Evolutionary conservation across 192 early-diverging fungal species (phyloP), one percentile per base, ranked within the genome.

Genomic region (Coemansia sp.): DNA sequence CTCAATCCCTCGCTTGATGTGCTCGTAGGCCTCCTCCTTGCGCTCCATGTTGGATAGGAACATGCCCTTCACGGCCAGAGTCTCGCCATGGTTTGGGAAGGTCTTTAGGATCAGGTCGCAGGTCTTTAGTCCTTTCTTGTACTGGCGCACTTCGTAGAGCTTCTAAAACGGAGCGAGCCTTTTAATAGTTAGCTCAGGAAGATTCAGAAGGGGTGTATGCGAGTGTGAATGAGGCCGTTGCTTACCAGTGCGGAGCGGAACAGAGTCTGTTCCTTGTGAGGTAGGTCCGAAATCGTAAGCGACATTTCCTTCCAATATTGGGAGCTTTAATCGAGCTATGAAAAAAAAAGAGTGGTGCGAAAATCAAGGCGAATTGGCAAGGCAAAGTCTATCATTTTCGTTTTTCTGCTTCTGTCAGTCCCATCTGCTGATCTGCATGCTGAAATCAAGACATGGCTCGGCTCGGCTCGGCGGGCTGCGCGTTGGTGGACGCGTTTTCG

Each of bases 71-170:
- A 99, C 88, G 4, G 95, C 93, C 64, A 94, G 83, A 2, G 97
- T 94, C 73, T 99, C 97, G 88, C 94, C 95, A 84, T 99, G 95
- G 14, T 94, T 88, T 38, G 97, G 92, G 48, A 87, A 88, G 84
- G 92, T 97, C 84, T 92, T 95, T 61, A 99, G 77, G 66, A 99
- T 96, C 73, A 91, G 89, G 18, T 99, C 95, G 16, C 91, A 86
- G 4, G 84, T 76, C 75, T 97, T 96, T 18, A 99, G 75, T 11
- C 95, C 97, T 65, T 92, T 94, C 77, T 96, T 95, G 86, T 96
- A 95, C 73, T 97, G 93, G 72, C 92, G 93, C 64, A 87, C 80
- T 79, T 99, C 97, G 76, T 95, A 97, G 67, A 92, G 85, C 90
- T 93, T 95, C 93, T 95, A 83, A 14, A 56, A 3, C 28, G 42